Conservation (phyloP, 2,329 filamentous ascomycete genomes). For the Aspergillus ustus region DNA sequence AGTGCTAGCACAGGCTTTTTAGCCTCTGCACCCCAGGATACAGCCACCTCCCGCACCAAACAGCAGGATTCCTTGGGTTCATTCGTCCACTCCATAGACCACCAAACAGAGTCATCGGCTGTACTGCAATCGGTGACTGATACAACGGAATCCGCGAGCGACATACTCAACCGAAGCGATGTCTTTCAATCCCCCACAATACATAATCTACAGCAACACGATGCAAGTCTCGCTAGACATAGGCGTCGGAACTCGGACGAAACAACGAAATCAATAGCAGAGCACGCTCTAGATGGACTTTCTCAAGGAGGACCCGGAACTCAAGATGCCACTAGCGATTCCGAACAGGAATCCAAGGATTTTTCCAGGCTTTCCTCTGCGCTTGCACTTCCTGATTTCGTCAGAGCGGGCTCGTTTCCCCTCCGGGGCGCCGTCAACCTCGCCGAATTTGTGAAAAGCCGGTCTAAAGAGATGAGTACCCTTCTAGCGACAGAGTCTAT, state of each 20-base stretch:
- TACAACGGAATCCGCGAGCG: slow-evolving; percentile 79
- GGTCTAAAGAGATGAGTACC: slow-evolving; percentile 79
- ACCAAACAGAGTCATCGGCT: slow-evolving; percentile 73
- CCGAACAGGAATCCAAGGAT: slow-evolving; percentile 29
- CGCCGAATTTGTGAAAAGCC: slow-evolving; percentile 79
- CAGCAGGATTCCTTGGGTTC: slow-evolving; percentile 73
- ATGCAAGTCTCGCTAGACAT: slow-evolving; percentile 33
- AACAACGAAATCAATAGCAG: slow-evolving; percentile 37
- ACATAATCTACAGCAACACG: slow-evolving; percentile 36
- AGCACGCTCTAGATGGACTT: slow-evolving; percentile 26
- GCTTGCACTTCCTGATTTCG: slow-evolving; percentile 62
- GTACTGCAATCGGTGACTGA: slow-evolving; percentile 74
- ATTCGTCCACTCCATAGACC: slow-evolving; percentile 73
- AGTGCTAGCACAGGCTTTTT: slow-evolving; percentile 65
- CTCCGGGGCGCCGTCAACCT: slow-evolving; percentile 82
- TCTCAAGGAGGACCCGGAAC: slow-evolving; percentile 20
- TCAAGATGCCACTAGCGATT: slow-evolving; percentile 27
- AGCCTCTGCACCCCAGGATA: slow-evolving; percentile 55
- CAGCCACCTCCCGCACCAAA: slow-evolving; percentile 57
- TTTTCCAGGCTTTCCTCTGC: slow-evolving; percentile 41
- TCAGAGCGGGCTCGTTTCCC: slow-evolving; percentile 71
- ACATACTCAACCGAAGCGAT: slow-evolving; percentile 84
- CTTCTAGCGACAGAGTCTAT: slow-evolving; percentile 88
- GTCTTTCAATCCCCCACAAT: slow-evolving; percentile 84
- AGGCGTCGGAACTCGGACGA: slow-evolving; percentile 40